phyloP scores from a whole-genome alignment of 106 monocot genomes.

The Allium fistulosum region DNA sequence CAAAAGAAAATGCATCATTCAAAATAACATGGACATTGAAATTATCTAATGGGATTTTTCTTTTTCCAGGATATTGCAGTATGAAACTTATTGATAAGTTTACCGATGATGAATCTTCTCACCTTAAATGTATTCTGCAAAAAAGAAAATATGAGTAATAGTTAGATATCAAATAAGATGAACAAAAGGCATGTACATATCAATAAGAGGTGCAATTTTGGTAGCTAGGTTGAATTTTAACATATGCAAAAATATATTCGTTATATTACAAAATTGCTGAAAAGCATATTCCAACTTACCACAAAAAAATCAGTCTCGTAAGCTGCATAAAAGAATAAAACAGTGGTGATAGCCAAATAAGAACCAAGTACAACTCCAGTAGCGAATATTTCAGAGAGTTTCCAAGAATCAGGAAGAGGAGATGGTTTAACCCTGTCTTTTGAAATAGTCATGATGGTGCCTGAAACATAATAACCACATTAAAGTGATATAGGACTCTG shows the following conservation, averaged over 20 bases:
- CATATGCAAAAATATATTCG: too few relatives aligned
- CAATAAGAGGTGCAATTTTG: too few relatives aligned
- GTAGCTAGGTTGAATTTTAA: too few relatives aligned
- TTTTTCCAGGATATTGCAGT: background rate
- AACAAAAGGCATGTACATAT: background rate
- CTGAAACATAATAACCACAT: constrained; percentile 14
- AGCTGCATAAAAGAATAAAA: constrained; percentile 33
- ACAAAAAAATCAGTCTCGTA: constrained; percentile 39
- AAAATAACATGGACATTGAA: too few relatives aligned
- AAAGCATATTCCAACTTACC: constrained; percentile 11
- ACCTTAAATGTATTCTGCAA: constrained; percentile 13
- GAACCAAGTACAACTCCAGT: constrained; percentile 40
- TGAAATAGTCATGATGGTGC: constrained; percentile 57
- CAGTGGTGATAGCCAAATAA: constrained; percentile 40
- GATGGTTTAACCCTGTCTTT: constrained; percentile 56
- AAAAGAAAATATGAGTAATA: background rate
- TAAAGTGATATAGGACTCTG: background rate
- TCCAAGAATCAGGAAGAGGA: constrained; percentile 53
- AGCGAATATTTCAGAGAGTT: constrained; percentile 48
- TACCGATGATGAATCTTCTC: background rate
- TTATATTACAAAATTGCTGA: background rate
- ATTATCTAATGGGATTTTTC: too few relatives aligned
- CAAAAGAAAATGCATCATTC: constrained; percentile 1
- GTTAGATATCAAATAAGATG: background rate
- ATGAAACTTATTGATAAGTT: constrained; percentile 7